Evolutionary conservation across 176 grass and related monocot species (phyloP).

Genomic region (Tillandsia leiboldiana): DNA sequence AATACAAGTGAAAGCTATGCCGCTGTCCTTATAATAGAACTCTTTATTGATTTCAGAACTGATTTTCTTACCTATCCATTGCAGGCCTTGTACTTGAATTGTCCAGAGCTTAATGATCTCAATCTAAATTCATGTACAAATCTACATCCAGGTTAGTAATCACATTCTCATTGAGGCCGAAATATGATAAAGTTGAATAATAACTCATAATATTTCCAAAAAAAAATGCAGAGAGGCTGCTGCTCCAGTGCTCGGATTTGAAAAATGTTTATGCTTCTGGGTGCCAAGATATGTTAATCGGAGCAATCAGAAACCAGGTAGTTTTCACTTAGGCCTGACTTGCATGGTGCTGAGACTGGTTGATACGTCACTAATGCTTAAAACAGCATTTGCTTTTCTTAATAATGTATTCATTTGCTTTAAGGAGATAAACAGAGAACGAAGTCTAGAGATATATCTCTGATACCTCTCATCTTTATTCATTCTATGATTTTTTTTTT

Average conservation of each 20-base stretch:
- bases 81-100: constrained; percentile 72
- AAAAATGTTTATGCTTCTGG: constrained; percentile 63
- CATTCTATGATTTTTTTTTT: too few relatives aligned
- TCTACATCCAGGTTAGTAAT: constrained; percentile 64
- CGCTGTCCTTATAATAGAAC: neutral
- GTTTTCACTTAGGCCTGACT: constrained; percentile 6
- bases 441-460: neutral
- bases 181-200: neutral
- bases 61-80: neutral
- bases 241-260: constrained; percentile 82
- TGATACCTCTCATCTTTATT: neutral
- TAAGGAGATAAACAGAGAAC: neutral
- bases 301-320: constrained; percentile 91
- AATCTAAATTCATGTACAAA: constrained; percentile 82
- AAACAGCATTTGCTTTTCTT: neutral
- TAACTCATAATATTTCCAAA: neutral
- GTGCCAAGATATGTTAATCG: constrained; percentile 78
- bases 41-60: constrained; percentile 3
- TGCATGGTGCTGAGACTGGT: neutral
- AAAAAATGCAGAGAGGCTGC: constrained; percentile 50
- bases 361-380: neutral
- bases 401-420: too few relatives aligned
- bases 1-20: neutral
- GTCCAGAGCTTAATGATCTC: constrained; percentile 82
- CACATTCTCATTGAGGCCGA: neutral